Evolutionary conservation across 2,329 filamentous ascomycete species (phyloP), one percentile per base, ranked within the genome.

Genomic region (Arthrobotrys musiformis): DNA sequence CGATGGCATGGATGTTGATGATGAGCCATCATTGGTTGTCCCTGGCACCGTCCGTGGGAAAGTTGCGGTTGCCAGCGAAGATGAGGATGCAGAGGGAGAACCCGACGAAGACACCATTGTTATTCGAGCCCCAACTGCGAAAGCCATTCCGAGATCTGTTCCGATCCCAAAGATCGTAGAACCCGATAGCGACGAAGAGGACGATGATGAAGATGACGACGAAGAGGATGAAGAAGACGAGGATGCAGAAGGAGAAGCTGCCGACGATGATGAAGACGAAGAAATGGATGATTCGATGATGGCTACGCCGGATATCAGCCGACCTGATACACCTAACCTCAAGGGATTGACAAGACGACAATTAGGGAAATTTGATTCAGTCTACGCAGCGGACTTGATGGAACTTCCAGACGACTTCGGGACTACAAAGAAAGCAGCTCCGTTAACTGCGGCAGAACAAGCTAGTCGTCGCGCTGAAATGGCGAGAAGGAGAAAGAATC

Each of bases 391-490:
- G 1, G 81, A 83, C 79, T 76, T 86, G 81, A 63, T 86, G 84
- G 79, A 86, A 81, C 52, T 85, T 78, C 76, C 84, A 85, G 80
- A 86, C 86, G 83, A 84, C 40, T 81, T 80, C 69, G 80, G 80
- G 79, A 80, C 60, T 22, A 77, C 63, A 13, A 73, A 70, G 60
- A 78, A 72, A 28, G 52, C 67, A 17, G 62, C 58, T 1, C 66
- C 62, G 85, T 83, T 92, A 58, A 92, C 90, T 0, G 90, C 89
- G 0, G 91, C 92, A 82, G 91, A 93, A 81, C 89, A 91, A 81
- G 89, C 89, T 54, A 91, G 92, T 88, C 87, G 91, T 58, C 86
- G 91, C 68, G 89, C 90, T 6, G 91, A 93, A 82, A 92, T 92
- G 90, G 91, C 91, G 7, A 85, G 91, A 69, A 86, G 91, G 64